Percentiles rank a stretch among this genome's conserved stretches.
Evolutionary conservation across 1,139 yeast genomes (phyloP).

Genomic region (Saccharomyces hybrid): DNA sequence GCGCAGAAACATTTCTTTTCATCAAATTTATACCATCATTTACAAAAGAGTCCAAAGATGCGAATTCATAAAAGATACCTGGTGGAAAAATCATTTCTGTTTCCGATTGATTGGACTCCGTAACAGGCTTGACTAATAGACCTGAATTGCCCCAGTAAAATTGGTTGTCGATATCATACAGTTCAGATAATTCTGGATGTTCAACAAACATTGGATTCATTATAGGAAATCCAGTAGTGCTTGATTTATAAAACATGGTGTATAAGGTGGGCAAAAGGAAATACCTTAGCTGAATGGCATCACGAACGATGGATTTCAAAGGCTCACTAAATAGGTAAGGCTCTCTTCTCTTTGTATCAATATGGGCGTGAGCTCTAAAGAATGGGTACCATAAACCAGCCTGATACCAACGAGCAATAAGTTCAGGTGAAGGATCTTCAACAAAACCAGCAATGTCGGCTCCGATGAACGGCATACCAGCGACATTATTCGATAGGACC

Average conservation of each 20-base stretch:
- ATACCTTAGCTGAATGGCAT: conserved; percentile 69
- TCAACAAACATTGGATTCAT: conserved; percentile 70
- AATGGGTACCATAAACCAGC: conserved; percentile 95
- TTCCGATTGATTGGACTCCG: conserved; percentile 43
- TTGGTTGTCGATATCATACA: conserved; percentile 67
- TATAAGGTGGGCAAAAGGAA: conserved; percentile 69
- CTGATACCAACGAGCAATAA: conserved; percentile 90
- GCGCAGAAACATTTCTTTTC: conserved; percentile 36
- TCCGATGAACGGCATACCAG: conserved; percentile 90
- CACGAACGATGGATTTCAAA: conserved; percentile 56
- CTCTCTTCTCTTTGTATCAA: conserved; percentile 85
- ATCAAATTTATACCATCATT: conserved; percentile 18
- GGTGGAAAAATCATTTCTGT: conserved; percentile 60
- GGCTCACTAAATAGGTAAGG: conserved; percentile 85
- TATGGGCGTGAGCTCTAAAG: conserved; percentile 94
- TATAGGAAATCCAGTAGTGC: conserved; percentile 59
- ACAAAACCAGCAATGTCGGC: conserved; percentile 98
- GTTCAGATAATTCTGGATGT: conserved; percentile 42
- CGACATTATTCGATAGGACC: conserved; percentile 72
- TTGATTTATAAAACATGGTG: conserved; percentile 67
- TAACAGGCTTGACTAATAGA: conserved; percentile 74
- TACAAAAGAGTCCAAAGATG: conserved; percentile 35
- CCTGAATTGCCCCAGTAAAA: conserved; percentile 73
- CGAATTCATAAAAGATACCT: conserved; percentile 41
- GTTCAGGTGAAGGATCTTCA: conserved; percentile 76